Evolutionary conservation across 2,329 filamentous ascomycete species (phyloP).

Genomic region (Lecanoromycetidae sp.): DNA sequence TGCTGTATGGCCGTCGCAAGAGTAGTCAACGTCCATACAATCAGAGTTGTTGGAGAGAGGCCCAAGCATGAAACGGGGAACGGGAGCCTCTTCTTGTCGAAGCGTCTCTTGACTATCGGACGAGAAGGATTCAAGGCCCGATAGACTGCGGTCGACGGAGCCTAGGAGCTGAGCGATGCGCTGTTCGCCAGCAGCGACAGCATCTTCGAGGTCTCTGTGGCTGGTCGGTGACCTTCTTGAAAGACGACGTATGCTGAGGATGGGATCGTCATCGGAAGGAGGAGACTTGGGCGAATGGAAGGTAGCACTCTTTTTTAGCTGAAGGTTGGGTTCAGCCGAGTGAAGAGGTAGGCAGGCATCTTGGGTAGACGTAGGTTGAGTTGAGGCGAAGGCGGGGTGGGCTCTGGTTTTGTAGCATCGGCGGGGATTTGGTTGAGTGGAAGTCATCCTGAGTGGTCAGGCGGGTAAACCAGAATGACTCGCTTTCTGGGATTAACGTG

Average conservation of each 20-base stretch:
- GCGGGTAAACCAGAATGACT: constrained; percentile 10
- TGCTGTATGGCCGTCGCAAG: constrained; percentile 38
- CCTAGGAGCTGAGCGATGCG: constrained; percentile 55
- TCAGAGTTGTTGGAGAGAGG: constrained; percentile 37
- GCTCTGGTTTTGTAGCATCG: constrained; percentile 17
- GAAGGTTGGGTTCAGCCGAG: constrained; percentile 1
- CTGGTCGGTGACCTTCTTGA: constrained; percentile 54
- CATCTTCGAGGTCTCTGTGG: constrained; percentile 48
- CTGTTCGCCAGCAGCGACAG: constrained; percentile 56
- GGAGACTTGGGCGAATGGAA: constrained; percentile 37
- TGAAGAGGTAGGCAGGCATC: constrained; percentile 1
- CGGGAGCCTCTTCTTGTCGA: constrained; percentile 45
- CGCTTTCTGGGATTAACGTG: neutral
- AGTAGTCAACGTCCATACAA: constrained; percentile 24
- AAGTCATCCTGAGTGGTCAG: constrained; percentile 18
- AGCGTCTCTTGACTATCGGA: constrained; percentile 33
- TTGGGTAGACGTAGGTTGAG: constrained; percentile 11
- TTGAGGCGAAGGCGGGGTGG: constrained; percentile 9
- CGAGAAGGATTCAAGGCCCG: constrained; percentile 30
- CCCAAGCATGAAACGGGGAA: constrained; percentile 49
- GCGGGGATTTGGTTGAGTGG: constrained; percentile 16
- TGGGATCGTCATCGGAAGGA: constrained; percentile 31
- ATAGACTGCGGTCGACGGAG: constrained; percentile 52
- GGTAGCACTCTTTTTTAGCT: constrained; percentile 59
- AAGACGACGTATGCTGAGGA: constrained; percentile 37